phyloP scores from a whole-genome alignment of 148 eudicot genomes.

The Dysphania ambrosioides region DNA sequence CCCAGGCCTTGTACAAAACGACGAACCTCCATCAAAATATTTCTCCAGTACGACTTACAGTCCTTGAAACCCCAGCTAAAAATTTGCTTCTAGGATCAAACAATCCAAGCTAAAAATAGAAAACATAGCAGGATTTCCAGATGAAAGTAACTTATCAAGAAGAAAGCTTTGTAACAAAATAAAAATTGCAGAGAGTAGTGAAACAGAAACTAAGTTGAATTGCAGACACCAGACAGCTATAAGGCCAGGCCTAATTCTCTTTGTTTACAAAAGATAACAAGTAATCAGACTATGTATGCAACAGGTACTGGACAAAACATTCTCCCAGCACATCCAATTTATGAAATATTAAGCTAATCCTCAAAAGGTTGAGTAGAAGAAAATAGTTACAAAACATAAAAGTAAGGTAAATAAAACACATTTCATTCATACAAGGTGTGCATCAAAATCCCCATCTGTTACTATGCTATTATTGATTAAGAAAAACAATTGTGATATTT shows the following conservation, averaged over 20 bases:
- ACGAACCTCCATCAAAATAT: no score
- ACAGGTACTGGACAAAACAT: neutral
- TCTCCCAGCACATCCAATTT: neutral
- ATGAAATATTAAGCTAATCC: neutral
- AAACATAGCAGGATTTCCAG: no score
- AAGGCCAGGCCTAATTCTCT: no score
- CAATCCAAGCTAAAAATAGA: no score
- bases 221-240: no score
- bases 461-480: neutral
- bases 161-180: no score
- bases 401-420: neutral
- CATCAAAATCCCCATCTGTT: neutral
- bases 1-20: slow-evolving; percentile 99
- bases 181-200: no score
- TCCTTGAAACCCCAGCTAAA: no score
- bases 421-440: neutral
- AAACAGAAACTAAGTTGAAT: no score
- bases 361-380: neutral
- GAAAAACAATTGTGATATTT: neutral
- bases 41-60: no score
- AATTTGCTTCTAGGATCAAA: no score
- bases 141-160: no score
- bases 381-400: neutral
- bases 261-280: neutral
- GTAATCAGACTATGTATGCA: neutral